Conservation (phyloP, 331 rosid species). For the Malus hybrid region DNA sequence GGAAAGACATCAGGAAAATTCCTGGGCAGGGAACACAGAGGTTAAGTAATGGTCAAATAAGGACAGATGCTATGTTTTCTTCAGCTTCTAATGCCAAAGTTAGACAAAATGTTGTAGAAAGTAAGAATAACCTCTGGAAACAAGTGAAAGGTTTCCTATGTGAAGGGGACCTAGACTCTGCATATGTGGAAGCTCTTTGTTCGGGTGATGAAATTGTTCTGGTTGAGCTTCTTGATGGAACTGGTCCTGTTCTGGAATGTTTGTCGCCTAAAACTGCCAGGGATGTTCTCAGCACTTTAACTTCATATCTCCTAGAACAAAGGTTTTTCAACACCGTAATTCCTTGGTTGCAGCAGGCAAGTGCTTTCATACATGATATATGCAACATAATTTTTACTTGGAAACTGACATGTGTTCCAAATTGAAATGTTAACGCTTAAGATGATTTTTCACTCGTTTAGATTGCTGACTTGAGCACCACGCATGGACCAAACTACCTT, state of each 20-base stretch:
- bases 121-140: slow-evolving; percentile 48
- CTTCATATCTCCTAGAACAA: slow-evolving; percentile 66
- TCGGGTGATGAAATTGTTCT: slow-evolving; percentile 56
- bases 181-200: slow-evolving; percentile 67
- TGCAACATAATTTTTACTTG: neutral
- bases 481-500: slow-evolving; percentile 56
- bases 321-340: slow-evolving; percentile 45
- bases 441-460: slow-evolving; percentile 14
- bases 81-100: slow-evolving; percentile 33
- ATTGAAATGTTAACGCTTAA: neutral
- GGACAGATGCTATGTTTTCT: slow-evolving; percentile 28
- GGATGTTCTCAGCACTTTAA: slow-evolving; percentile 43
- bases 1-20: slow-evolving; percentile 37
- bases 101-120: slow-evolving; percentile 36
- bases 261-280: slow-evolving; percentile 51
- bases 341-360: slow-evolving; percentile 92
- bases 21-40: slow-evolving; percentile 31
- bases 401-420: neutral
- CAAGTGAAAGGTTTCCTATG: slow-evolving; percentile 52
- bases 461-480: slow-evolving; percentile 65
- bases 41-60: slow-evolving; percentile 28
- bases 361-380: slow-evolving; percentile 18
- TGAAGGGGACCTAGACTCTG: slow-evolving; percentile 75
- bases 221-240: slow-evolving; percentile 66
- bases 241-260: slow-evolving; percentile 78